Evolutionary conservation across 371 early-diverging fungal genomes (phyloP).

Genomic region (Mortierella sp.): DNA sequence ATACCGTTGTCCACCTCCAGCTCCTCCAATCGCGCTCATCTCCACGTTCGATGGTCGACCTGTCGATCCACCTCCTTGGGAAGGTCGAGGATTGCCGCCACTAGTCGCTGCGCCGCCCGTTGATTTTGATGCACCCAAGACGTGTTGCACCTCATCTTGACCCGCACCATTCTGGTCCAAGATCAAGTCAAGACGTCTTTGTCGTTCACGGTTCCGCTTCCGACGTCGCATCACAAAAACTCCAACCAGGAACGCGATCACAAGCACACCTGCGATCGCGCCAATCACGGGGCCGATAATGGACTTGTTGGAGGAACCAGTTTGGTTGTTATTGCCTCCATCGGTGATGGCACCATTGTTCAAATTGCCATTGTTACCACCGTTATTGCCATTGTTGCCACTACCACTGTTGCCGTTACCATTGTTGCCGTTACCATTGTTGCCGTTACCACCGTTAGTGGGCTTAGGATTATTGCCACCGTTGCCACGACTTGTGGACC

Average conservation of each 20-base stretch:
- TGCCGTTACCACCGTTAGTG: background rate
- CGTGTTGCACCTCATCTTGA: slow-evolving; percentile 17
- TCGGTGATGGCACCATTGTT: background rate
- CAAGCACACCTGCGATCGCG: slow-evolving; percentile 31
- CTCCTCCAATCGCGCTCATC: slow-evolving; percentile 22
- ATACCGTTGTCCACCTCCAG: slow-evolving; percentile 15
- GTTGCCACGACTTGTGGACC: background rate
- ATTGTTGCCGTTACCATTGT: slow-evolving; percentile 7
- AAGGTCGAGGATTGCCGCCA: slow-evolving; percentile 6
- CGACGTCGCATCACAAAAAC: slow-evolving; percentile 37
- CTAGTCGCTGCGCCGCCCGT: slow-evolving; percentile 11
- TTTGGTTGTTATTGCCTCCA: background rate
- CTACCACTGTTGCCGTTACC: background rate
- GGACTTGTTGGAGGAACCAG: slow-evolving; percentile 6
- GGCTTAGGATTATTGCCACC: background rate
- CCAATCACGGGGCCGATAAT: slow-evolving; percentile 35
- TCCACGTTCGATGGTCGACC: slow-evolving; percentile 31
- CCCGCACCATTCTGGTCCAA: slow-evolving; percentile 22
- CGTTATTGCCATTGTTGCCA: background rate
- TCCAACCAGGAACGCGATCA: slow-evolving; percentile 30
- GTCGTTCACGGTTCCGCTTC: slow-evolving; percentile 18
- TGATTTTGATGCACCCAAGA: slow-evolving; percentile 2
- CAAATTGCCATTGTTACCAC: background rate
- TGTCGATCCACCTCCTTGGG: background rate
- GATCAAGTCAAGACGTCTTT: slow-evolving; percentile 36